Evolutionary conservation across 495 filamentous ascomycete species (phyloP).

Genomic region (Tuber borchii): DNA sequence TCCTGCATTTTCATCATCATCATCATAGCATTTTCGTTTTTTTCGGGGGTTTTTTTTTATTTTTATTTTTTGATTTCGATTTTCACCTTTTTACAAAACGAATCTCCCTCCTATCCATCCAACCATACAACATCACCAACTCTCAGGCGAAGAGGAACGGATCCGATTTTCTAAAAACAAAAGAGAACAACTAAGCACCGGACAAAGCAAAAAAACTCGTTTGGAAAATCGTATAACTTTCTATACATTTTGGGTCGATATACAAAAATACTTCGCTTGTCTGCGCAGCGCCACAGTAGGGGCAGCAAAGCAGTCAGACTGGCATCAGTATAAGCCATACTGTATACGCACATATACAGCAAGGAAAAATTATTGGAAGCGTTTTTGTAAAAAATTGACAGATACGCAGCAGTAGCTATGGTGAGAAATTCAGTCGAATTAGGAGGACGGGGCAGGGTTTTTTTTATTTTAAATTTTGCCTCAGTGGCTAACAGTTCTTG

Average conservation of each 20-base stretch:
- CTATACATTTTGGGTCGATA: background rate
- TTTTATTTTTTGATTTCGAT: constrained; percentile 18
- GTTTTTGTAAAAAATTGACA: background rate
- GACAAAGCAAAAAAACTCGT: background rate
- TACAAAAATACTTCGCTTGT: background rate
- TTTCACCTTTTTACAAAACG: constrained; percentile 15
- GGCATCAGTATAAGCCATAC: background rate
- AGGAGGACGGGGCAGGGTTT: background rate
- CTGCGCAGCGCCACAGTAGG: background rate
- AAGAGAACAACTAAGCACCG: background rate
- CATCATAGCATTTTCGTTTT: constrained; percentile 22
- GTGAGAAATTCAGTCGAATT: background rate
- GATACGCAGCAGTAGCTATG: background rate
- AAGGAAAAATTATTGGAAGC: background rate
- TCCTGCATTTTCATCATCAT: constrained; percentile 33
- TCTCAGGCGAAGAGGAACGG: background rate
- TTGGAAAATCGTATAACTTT: background rate
- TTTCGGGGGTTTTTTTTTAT: constrained; percentile 8
- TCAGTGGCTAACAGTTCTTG: background rate
- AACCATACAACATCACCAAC: background rate
- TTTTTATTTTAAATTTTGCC: background rate
- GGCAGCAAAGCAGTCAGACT: background rate
- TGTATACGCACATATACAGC: background rate
- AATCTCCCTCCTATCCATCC: background rate
- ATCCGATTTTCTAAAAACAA: background rate